These are phyloP conservation scores for Trichoderma atroviride DNA, from an alignment of 2,329 filamentous ascomycete genomes.

Conservation along the genomic window DNA sequence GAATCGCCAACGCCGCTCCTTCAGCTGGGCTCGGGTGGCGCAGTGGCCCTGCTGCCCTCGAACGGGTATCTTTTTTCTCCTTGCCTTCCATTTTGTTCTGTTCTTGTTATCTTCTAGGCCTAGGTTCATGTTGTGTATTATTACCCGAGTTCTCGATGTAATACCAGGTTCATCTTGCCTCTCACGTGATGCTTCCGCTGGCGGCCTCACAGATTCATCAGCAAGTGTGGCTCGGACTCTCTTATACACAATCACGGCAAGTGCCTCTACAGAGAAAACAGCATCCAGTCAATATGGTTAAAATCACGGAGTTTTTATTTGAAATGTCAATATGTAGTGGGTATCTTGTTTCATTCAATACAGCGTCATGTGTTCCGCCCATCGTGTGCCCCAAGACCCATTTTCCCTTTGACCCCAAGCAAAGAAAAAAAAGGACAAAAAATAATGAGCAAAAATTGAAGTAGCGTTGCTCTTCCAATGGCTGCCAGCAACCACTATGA, in stretches of 20 bases:
- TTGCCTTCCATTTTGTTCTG: neutral
- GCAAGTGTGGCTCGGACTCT: neutral
- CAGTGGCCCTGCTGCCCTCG: neutral
- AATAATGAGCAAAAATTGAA: neutral
- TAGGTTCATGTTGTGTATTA: neutral
- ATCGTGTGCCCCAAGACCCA: neutral
- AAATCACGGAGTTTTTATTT: neutral
- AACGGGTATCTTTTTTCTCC: neutral
- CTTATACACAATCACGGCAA: neutral
- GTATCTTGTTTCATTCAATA: conserved; percentile 4
- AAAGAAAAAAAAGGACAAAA: neutral
- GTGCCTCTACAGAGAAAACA: neutral
- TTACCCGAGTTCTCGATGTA: neutral
- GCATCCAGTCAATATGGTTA: neutral
- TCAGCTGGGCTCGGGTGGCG: neutral
- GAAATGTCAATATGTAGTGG: neutral
- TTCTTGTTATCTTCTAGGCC: neutral
- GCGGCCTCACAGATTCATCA: conserved; percentile 14
- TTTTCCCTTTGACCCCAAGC: conserved; percentile 2
- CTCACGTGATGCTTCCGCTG: neutral
- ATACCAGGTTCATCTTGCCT: neutral
- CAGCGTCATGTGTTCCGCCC: neutral
- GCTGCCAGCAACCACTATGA: conserved; percentile 16
- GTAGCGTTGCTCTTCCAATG: neutral
- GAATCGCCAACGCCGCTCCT: neutral